phyloP scores from a whole-genome alignment of 345 rosid genomes.

The Arabidopsis arenosa region DNA sequence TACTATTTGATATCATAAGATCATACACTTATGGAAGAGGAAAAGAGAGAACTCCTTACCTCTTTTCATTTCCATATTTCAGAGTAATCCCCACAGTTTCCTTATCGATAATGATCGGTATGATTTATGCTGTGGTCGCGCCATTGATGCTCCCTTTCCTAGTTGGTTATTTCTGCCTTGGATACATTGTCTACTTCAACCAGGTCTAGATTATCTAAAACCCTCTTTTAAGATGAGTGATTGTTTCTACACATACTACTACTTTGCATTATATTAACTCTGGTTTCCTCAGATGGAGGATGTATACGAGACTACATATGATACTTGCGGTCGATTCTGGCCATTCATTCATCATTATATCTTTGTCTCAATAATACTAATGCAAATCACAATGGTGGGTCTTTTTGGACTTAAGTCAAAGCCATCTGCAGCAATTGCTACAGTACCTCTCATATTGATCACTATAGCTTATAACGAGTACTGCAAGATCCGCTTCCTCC shows the following conservation, averaged over 20 bases:
- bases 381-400: conserved; percentile 95
- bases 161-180: conserved; percentile 76
- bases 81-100: conserved; percentile 77
- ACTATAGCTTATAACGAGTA: conserved; percentile 81
- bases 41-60: conserved; percentile 67
- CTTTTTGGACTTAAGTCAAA: conserved; percentile 90
- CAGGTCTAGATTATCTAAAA: conserved; percentile 58
- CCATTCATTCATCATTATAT: conserved; percentile 82
- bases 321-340: conserved; percentile 83
- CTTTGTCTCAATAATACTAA: conserved; percentile 67
- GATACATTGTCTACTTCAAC: conserved; percentile 78
- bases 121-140: conserved; percentile 81
- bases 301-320: conserved; percentile 73
- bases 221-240: neutral
- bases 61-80: conserved; percentile 74
- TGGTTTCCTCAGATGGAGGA: conserved; percentile 63
- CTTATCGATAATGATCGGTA: conserved; percentile 75
- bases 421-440: conserved; percentile 78
- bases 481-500: conserved; percentile 90
- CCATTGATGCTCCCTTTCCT: conserved; percentile 87
- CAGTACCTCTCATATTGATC: conserved; percentile 72
- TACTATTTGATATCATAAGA: conserved; percentile 61
- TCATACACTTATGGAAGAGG: conserved; percentile 56
- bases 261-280: conserved; percentile 15
- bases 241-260: neutral